Conservation (phyloP, 2,329 filamentous ascomycete species). For the Dactylella cylindrospora region DNA sequence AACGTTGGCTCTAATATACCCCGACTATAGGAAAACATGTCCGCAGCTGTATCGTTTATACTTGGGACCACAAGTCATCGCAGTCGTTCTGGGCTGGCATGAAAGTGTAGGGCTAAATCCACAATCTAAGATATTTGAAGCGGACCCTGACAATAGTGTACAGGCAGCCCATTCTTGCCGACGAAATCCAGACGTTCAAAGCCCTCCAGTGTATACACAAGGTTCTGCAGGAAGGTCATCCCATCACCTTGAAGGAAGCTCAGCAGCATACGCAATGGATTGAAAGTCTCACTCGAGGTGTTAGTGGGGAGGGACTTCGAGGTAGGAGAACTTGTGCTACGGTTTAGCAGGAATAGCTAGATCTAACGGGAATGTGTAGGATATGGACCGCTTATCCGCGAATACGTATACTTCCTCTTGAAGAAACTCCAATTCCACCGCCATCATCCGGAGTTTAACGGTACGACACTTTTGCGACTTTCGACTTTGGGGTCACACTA, state of each 20-base stretch:
- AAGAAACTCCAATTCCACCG: conserved; percentile 96
- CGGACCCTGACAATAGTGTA: conserved; percentile 3
- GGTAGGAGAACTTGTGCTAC: conserved; percentile 56
- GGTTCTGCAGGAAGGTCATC: conserved; percentile 94
- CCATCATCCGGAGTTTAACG: conserved; percentile 96
- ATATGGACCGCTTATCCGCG: conserved; percentile 87
- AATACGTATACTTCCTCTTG: conserved; percentile 94
- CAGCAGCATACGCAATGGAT: conserved; percentile 88
- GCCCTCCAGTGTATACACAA: conserved; percentile 96
- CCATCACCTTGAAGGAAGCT: conserved; percentile 80
- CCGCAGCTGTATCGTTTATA: conserved; percentile 95
- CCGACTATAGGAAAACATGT: conserved; percentile 77
- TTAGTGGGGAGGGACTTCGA: conserved; percentile 78
- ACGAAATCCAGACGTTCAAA: conserved; percentile 99
- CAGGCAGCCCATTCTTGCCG: conserved; percentile 94
- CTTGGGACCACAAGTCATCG: conserved; percentile 97
- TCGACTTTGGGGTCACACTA: conserved; percentile 12
- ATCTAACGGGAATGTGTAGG: conserved; percentile 52
- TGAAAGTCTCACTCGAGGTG: conserved; percentile 82
- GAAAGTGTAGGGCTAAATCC: conserved; percentile 72
- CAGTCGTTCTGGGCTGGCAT: conserved; percentile 95
- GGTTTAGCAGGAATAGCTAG: not conserved
- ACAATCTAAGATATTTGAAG: not conserved
- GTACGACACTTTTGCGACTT: conserved; percentile 55
- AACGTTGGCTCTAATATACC: conserved; percentile 3